Base-by-base conservation (phyloP, 345 rosid genomes). In the Populus simonii region DNA sequence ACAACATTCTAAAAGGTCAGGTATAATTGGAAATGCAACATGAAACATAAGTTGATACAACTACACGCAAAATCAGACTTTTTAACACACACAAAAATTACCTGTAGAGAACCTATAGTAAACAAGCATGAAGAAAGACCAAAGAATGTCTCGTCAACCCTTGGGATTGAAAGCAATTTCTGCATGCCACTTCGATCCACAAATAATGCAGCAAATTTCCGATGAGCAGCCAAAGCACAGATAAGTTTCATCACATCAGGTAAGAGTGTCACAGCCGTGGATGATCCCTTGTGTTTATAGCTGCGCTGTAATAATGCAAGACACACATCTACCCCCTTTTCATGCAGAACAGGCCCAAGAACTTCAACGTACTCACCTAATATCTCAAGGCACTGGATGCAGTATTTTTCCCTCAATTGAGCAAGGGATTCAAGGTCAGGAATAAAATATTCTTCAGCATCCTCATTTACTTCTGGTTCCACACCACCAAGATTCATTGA, bases 211-310 rank as follows among this genome's bases (percentile, higher is more conserved):
- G 99, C 98, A 84, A 96, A 96, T 87, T 96, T 96, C 78, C 96
- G 88, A 79, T 93, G 98, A 57, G 99, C 97, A 80, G 98, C 99
- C 87, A 96, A 89, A 73, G 99, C 94, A 81, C 99, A 93, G 74
- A 96, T 93, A 72, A 96, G 90, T 90, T 96, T 96, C 98, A 92
- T 92, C 80, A 96, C 98, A 89, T 92, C 94, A 77, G 98, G 97
- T 85, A 92, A 86, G 61, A 96, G 85, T 49, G 80, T 78, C 38
- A 83, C 79, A 66, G 81, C 81, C 74, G 83, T 86, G 20, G 88
- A 83, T 41, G 73, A 80, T 76, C 86, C 92, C 76, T 83, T 91
- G 57, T 76, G 63, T 78, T 86, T 88, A 74, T 88, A 90, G 77
- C 88, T 86, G 69, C 88, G 87, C 69, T 92, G 97, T 81, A 96